phyloP scores from a whole-genome alignment of 2,329 filamentous ascomycete species.

The Talaromyces rugulosus region DNA sequence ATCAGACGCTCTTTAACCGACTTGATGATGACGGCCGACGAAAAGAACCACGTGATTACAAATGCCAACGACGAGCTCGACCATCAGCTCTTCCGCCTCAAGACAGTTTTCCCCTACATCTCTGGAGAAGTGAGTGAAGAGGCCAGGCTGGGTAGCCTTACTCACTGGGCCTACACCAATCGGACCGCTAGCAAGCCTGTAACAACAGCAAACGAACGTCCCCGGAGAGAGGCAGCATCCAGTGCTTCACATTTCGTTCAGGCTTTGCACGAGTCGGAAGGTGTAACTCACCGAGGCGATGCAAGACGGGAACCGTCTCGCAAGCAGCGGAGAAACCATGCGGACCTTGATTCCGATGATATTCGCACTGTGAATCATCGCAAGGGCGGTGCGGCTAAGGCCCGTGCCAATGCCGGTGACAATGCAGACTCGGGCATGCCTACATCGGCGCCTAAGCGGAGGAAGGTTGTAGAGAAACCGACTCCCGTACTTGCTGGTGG shows the following conservation, averaged over 20 bases:
- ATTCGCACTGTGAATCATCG: constrained; percentile 33
- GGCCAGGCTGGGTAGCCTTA: constrained; percentile 83
- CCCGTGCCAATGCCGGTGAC: constrained; percentile 28
- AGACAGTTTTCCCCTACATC: constrained; percentile 81
- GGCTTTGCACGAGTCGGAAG: constrained; percentile 75
- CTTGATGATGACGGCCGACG: constrained; percentile 85
- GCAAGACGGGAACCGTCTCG: constrained; percentile 78
- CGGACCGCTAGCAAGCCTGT: constrained; percentile 60
- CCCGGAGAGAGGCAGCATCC: constrained; percentile 72
- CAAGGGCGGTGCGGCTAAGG: constrained; percentile 59
- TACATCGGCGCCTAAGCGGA: constrained; percentile 61
- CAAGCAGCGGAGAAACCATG: constrained; percentile 67
- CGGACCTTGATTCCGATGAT: constrained; percentile 79
- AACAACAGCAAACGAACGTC: constrained; percentile 60
- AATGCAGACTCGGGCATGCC: constrained; percentile 27
- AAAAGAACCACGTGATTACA: constrained; percentile 95
- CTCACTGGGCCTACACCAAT: constrained; percentile 93
- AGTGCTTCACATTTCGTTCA: constrained; percentile 55
- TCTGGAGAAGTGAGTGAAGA: constrained; percentile 90
- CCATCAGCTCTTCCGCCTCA: constrained; percentile 77
- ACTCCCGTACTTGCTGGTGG: constrained; percentile 27
- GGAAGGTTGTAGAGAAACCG: constrained; percentile 69
- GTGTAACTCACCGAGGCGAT: constrained; percentile 71
- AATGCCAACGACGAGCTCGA: constrained; percentile 87
- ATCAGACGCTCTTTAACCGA: constrained; percentile 74